Base-by-base conservation (phyloP, 768 basidiomycete genomes). In the Hortiboletus campestris region DNA sequence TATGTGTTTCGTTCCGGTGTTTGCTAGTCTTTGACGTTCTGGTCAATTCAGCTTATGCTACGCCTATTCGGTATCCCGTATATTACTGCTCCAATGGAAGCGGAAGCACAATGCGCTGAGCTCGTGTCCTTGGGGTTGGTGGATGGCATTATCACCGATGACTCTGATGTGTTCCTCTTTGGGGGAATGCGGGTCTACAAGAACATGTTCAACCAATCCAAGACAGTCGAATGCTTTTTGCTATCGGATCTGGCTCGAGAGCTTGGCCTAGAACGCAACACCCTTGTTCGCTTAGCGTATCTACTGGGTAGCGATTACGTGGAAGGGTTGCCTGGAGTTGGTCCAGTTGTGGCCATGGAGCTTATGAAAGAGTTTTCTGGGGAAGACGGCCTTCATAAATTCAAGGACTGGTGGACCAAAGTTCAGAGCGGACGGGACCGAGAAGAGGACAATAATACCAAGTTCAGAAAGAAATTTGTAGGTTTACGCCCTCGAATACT, bases 151-250 rank as follows among this genome's bases (percentile, higher is more conserved):
- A 98, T 99, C 69, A 99, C 97, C 0, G 97, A 99, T 70, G 97
- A 99, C 72, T 97, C 94, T 6, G 97, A 99, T 67, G 94, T 98
- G 46, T 99, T 99, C 74, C 85, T 99, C 46, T 99, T 99, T 63
- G 97, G 97, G 32, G 96, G 93, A 22, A 74, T 82, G 61, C 87
- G 94, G n/a, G 92, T 98, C 19, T 97, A 90, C 81, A 97, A 96
- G 75, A 98, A 99, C 70, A 96, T 99, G 90, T 99, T 99, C 77
- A 98, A 98, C 69, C 96, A 98, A 72, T 90, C 91, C 46, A 98
- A 98, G 78, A 98, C 94, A 4, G 97, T 98, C 51, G 97, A 99
- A 72, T 94, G 94, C 67, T 99, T 97, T 78, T 76, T 97, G 35
- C 75, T 85, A 2, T 72, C 83, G 6, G 97, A 99, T 68, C 80